Evolutionary conservation across 2,329 filamentous ascomycete genomes (phyloP).

Genomic region (Diaporthe sp.): DNA sequence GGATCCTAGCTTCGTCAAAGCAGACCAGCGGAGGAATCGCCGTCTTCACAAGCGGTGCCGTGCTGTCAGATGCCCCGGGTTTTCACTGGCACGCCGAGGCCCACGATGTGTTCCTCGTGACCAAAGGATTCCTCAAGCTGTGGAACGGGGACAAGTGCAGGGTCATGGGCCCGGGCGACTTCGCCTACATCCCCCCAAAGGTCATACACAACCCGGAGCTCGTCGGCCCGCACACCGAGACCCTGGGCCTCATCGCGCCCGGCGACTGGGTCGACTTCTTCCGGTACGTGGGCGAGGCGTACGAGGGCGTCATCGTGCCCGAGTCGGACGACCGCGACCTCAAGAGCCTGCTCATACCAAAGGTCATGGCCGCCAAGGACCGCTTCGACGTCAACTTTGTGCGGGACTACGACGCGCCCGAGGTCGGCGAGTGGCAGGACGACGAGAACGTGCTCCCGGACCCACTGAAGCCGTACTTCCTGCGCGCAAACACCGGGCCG

Average conservation of each 20-base stretch:
- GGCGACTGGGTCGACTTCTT: conserved; percentile 75
- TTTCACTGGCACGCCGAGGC: conserved; percentile 71
- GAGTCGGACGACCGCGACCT: conserved; percentile 66
- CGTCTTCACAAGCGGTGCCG: conserved; percentile 64
- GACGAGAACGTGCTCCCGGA: conserved; percentile 57
- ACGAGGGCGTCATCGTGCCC: conserved; percentile 63
- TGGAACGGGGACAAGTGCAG: conserved; percentile 71
- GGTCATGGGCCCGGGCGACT: conserved; percentile 68
- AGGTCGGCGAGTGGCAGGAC: conserved; percentile 57
- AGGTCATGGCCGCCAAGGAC: conserved; percentile 68
- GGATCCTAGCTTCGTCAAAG: conserved; percentile 65
- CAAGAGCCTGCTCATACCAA: conserved; percentile 64
- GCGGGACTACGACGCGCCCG: conserved; percentile 61
- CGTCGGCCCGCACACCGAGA: conserved; percentile 67
- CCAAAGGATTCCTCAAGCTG: conserved; percentile 68
- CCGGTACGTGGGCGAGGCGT: conserved; percentile 68
- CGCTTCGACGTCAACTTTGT: conserved; percentile 69
- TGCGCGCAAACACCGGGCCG: conserved; percentile 64
- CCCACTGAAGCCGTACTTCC: conserved; percentile 60
- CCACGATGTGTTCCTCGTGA: conserved; percentile 70
- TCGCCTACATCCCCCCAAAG: conserved; percentile 69
- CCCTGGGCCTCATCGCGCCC: conserved; percentile 67
- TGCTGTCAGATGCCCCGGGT: conserved; percentile 60
- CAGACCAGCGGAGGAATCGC: conserved; percentile 66
- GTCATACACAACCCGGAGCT: conserved; percentile 70